A percentile compares a stretch with the other conserved stretches of the same genome.
Evolutionary conservation across 805 yeast species (phyloP).

Genomic region (Lipomyces lipofer): DNA sequence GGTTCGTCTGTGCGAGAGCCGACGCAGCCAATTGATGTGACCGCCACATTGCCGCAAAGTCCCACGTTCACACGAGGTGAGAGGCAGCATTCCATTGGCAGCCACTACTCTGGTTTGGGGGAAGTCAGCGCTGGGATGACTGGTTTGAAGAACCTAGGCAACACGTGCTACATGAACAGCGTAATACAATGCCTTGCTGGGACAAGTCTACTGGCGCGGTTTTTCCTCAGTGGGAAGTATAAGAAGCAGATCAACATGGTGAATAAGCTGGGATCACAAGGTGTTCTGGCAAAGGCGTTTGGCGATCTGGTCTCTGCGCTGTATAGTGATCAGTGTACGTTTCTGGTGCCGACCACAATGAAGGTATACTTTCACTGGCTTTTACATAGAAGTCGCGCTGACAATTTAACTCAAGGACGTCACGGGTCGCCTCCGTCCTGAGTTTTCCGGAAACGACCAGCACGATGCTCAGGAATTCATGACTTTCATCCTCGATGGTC

Average conservation of each 20-base stretch:
- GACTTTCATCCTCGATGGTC: constrained; percentile 68
- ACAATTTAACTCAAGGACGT: constrained; percentile 40
- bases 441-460: constrained; percentile 68
- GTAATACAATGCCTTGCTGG: constrained; percentile 82
- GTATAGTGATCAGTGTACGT: constrained; percentile 49
- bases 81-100: constrained; percentile 19
- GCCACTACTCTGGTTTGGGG: constrained; percentile 21
- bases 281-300: constrained; percentile 69
- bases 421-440: constrained; percentile 64
- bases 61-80: constrained; percentile 10
- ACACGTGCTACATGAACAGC: constrained; percentile 92
- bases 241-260: constrained; percentile 67
- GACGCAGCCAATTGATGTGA: constrained; percentile 10
- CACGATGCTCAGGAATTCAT: constrained; percentile 86
- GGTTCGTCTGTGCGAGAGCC: neutral
- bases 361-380: constrained; percentile 45
- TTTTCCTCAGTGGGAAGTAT: constrained; percentile 63
- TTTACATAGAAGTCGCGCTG: neutral
- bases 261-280: constrained; percentile 78
- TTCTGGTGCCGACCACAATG: constrained; percentile 62
- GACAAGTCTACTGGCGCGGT: constrained; percentile 60
- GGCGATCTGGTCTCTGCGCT: constrained; percentile 57
- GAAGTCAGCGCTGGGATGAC: constrained; percentile 44
- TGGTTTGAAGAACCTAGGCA: constrained; percentile 80
- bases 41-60: constrained; percentile 12